These are phyloP conservation scores for Punctularia strigosozonata DNA, from an alignment of 768 basidiomycete species.

Conservation along the genomic window DNA sequence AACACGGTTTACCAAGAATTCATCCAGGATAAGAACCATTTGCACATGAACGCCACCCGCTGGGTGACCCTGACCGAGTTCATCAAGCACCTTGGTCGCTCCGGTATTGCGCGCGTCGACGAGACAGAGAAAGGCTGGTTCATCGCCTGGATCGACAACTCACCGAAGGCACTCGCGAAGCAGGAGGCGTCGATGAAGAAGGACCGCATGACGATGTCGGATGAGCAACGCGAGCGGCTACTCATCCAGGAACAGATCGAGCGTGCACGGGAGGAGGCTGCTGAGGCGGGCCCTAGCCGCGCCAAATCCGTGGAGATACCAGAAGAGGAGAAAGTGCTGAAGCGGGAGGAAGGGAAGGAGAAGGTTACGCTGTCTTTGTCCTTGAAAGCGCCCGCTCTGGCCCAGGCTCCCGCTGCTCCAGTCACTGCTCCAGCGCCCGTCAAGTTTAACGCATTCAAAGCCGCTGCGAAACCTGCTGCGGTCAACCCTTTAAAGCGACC, in stretches of 20 bases:
- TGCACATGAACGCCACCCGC: slow-evolving; percentile 97
- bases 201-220: slow-evolving; percentile 82
- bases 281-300: slow-evolving; percentile 19
- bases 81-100: slow-evolving; percentile 75
- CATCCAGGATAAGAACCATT: slow-evolving; percentile 84
- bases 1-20: slow-evolving; percentile 98
- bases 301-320: slow-evolving; percentile 21
- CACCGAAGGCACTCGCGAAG: slow-evolving; percentile 88
- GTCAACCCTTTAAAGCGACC: slow-evolving; percentile 59
- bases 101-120: slow-evolving; percentile 84
- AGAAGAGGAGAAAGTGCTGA: slow-evolving; percentile 45
- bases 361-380: slow-evolving; percentile 70
- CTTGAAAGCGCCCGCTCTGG: slow-evolving; percentile 31
- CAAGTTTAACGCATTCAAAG: slow-evolving; percentile 20
- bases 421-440: slow-evolving; percentile 19
- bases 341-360: slow-evolving; percentile 59
- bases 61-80: slow-evolving; percentile 99
- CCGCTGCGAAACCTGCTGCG: slow-evolving; percentile 39
- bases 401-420: slow-evolving; percentile 19
- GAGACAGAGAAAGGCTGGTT: slow-evolving; percentile 99
- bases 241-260: slow-evolving; percentile 92
- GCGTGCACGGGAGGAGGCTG: slow-evolving; percentile 51
- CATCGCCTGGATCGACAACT: slow-evolving; percentile 93
- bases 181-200: slow-evolving; percentile 86
- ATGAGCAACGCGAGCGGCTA: slow-evolving; percentile 87